Evolutionary conservation across 2,329 filamentous ascomycete genomes (phyloP).

Genomic region (Thermoascus crustaceus): DNA sequence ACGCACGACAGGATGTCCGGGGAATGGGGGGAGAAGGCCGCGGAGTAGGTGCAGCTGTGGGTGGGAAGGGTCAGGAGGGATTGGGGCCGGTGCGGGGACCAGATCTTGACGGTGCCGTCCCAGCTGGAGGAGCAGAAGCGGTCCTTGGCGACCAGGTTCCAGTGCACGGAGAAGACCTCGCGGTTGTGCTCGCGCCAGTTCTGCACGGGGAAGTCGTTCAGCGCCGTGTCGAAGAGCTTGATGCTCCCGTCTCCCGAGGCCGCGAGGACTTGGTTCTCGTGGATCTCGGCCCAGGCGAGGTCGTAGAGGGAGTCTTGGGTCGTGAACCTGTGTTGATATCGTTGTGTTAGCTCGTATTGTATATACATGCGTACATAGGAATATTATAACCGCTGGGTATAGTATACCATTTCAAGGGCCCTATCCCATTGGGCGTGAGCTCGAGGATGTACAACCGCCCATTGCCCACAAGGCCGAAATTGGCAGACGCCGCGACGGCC

Average conservation of each 20-base stretch:
- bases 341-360: too few relatives aligned
- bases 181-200: constrained; percentile 90
- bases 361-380: too few relatives aligned
- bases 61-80: constrained; percentile 82
- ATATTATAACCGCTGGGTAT: constrained; percentile 6
- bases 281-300: constrained; percentile 86
- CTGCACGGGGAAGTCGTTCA: constrained; percentile 78
- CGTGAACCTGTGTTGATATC: constrained; percentile 82
- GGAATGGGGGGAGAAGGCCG: constrained; percentile 82
- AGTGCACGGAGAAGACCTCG: constrained; percentile 85
- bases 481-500: constrained; percentile 81
- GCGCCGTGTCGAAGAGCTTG: constrained; percentile 81
- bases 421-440: constrained; percentile 73
- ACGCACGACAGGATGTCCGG: constrained; percentile 80
- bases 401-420: constrained; percentile 71
- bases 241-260: constrained; percentile 90
- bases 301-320: constrained; percentile 97
- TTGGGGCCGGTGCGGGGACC: constrained; percentile 68
- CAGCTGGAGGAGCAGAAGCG: constrained; percentile 86
- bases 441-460: constrained; percentile 79
- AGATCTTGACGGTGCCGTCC: constrained; percentile 95
- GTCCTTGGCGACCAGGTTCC: constrained; percentile 87
- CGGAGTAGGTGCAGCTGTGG: constrained; percentile 88
- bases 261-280: constrained; percentile 87
- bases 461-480: constrained; percentile 96